Base-by-base conservation (phyloP, 805 yeast genomes). In the Barnettozyma siamensis region DNA sequence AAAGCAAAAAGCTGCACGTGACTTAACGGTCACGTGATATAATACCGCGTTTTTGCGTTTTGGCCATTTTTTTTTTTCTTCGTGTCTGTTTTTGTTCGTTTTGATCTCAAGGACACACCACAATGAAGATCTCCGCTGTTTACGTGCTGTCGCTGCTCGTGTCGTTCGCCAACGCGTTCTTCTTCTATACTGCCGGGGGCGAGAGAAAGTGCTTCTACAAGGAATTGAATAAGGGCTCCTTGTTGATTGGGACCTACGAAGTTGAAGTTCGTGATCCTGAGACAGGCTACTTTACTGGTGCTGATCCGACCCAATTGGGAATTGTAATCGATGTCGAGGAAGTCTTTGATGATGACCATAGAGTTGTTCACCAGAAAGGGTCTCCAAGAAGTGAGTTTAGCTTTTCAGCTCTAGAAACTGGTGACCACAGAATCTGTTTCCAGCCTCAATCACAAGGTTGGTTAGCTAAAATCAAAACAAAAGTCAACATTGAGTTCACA, bases 341-440 rank as follows among this genome's bases (percentile, higher is more conserved):
- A 63, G 75, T 83, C 4, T 89, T 89, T 55, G 95, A 88, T 64
- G 78, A 81, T 58, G 76, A 84, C 62, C 91, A 89, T 61, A 70
- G 80, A 44, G 95, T 88, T 23, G 80, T 80, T 28, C 62, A 71
- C 45, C 95, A 87, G 60, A 76, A 71, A 55, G 76, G 80, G 24
- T 50, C 71, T 3, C 67, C 86, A 15, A 64, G 62, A 31, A 85
- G 88, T n/a, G 81, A 80, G 48, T 84, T 87, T 61, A 73, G 88
- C 28, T 88, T 86, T 68, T 82, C 89, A 11, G 84, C 96, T 1
- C 65, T 78, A 35, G 95, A 84, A 41, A 68, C 82, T n/a, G 96
- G 96, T 31, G 94, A 85, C 59, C 96, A 88, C 69, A 72, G 73
- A 53, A 72, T 89, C 52, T 88, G 97, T 65, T 66, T 88, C 61